Evolutionary conservation across 768 basidiomycete species (phyloP).

Genomic region (Naganishia friedmannii): DNA sequence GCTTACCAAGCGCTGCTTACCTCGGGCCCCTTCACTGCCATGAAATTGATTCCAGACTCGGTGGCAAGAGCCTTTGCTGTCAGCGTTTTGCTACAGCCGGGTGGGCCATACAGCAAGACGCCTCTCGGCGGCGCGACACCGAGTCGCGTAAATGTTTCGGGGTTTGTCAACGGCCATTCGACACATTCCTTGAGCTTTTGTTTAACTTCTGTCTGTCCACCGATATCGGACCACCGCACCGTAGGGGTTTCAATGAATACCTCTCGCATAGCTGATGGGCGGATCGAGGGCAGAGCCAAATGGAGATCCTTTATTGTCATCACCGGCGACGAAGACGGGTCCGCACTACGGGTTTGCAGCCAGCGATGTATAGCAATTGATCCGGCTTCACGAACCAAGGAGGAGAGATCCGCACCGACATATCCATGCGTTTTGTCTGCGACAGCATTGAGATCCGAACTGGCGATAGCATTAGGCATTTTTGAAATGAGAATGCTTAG

Average conservation of each 20-base stretch:
- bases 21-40: constrained; percentile 97
- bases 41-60: constrained; percentile 90
- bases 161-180: constrained; percentile 90
- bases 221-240: constrained; percentile 80
- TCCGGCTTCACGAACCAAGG: constrained; percentile 88
- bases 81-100: constrained; percentile 95
- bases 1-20: constrained; percentile 54
- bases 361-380: constrained; percentile 85
- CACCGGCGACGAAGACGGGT: constrained; percentile 26
- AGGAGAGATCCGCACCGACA: constrained; percentile 91
- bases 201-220: constrained; percentile 77
- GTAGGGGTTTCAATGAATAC: constrained; percentile 82
- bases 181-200: constrained; percentile 84
- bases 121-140: constrained; percentile 87
- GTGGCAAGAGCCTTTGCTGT: constrained; percentile 86
- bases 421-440: constrained; percentile 83
- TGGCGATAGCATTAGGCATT: constrained; percentile 70
- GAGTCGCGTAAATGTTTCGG: constrained; percentile 77
- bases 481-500: constrained; percentile 77
- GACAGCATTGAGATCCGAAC: constrained; percentile 63
- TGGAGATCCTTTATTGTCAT: constrained; percentile 66
- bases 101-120: constrained; percentile 87
- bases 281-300: constrained; percentile 69
- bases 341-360: constrained; percentile 53
- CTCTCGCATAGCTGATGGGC: constrained; percentile 91